Conservation (phyloP, 2,329 filamentous ascomycete species). For the Aquanectria penicillioides region DNA sequence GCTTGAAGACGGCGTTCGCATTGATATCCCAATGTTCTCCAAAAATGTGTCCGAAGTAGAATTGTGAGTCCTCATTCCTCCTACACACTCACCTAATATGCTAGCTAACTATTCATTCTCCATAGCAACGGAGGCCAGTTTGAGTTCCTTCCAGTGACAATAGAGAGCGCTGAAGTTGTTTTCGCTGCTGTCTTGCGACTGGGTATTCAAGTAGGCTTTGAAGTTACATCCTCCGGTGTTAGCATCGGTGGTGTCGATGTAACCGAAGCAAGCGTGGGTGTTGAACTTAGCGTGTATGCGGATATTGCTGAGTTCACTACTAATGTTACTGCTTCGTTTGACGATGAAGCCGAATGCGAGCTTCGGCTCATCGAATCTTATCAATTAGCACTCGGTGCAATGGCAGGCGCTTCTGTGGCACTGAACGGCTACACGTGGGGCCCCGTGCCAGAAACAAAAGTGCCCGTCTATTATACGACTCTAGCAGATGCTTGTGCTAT, state of each 20-base stretch:
- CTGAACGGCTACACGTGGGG: constrained; percentile 59
- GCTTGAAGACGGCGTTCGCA: constrained; percentile 58
- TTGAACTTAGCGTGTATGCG: constrained; percentile 60
- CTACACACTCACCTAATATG: neutral
- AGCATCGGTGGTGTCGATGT: constrained; percentile 13
- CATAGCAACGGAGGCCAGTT: constrained; percentile 62
- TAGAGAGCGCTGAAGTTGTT: constrained; percentile 53
- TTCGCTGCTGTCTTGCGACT: constrained; percentile 60
- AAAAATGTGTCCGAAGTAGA: constrained; percentile 57
- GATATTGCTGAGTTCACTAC: constrained; percentile 65
- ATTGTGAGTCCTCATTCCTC: constrained; percentile 54
- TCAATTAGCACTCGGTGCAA: constrained; percentile 62
- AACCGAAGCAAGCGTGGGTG: constrained; percentile 50
- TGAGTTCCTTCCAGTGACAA: constrained; percentile 65
- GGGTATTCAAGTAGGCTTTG: constrained; percentile 56
- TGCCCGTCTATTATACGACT: constrained; percentile 64
- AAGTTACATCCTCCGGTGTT: constrained; percentile 19
- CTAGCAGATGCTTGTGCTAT: constrained; percentile 55
- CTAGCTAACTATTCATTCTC: neutral
- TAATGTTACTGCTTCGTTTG: constrained; percentile 55
- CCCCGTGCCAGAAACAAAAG: constrained; percentile 54
- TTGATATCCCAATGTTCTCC: constrained; percentile 62
- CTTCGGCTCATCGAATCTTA: constrained; percentile 61
- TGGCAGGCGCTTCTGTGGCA: constrained; percentile 61
- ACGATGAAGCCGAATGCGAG: constrained; percentile 51